Conservation (phyloP, 768 basidiomycete genomes). For the Mycena galopus region DNA sequence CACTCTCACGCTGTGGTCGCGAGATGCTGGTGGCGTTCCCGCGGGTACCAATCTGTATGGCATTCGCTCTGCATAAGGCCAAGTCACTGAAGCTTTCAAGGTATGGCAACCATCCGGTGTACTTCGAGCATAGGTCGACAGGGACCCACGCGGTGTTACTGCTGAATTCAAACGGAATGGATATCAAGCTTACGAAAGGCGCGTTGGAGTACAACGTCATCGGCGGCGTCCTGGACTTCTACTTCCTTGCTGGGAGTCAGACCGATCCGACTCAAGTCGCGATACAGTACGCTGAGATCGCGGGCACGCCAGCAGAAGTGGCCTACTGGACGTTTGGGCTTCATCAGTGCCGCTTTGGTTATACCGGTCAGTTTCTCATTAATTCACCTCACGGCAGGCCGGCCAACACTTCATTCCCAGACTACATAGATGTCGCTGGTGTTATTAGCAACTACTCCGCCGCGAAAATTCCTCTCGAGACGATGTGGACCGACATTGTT, state of each 20-base stretch:
- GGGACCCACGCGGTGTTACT: constrained; percentile 81
- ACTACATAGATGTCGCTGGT: constrained; percentile 71
- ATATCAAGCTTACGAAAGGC: constrained; percentile 71
- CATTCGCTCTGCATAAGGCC: background rate
- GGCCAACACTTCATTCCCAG: constrained; percentile 45
- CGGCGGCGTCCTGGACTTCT: constrained; percentile 83
- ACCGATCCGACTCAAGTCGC: constrained; percentile 69
- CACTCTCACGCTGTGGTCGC: constrained; percentile 70
- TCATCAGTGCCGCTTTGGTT: constrained; percentile 82
- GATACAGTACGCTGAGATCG: constrained; percentile 77
- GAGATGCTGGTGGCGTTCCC: constrained; percentile 73
- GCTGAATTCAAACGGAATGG: constrained; percentile 82
- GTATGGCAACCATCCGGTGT: constrained; percentile 74
- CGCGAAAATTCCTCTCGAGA: constrained; percentile 76
- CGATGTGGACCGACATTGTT: constrained; percentile 86
- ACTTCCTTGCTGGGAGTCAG: constrained; percentile 80
- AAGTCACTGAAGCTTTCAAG: background rate
- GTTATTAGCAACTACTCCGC: constrained; percentile 74
- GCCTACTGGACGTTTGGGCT: constrained; percentile 83
- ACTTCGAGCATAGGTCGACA: constrained; percentile 75
- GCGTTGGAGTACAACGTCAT: constrained; percentile 82
- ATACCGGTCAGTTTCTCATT: constrained; percentile 56
- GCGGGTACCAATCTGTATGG: constrained; percentile 71
- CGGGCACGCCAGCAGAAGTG: constrained; percentile 76
- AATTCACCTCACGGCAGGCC: background rate